Conservation (phyloP, 2,329 filamentous ascomycete genomes). For the Paraphoma sp. region DNA sequence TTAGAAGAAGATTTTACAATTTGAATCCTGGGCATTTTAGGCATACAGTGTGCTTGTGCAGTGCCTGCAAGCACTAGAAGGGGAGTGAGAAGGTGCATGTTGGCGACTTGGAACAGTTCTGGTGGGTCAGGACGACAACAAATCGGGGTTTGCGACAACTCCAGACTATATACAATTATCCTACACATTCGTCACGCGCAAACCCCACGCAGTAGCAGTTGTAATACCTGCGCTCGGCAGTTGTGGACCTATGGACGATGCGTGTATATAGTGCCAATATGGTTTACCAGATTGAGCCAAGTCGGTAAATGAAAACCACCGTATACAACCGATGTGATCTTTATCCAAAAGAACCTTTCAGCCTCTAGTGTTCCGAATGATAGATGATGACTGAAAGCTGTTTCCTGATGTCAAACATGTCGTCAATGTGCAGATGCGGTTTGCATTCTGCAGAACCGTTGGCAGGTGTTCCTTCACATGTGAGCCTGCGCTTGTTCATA, state of each 20-base stretch:
- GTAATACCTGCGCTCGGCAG: slow-evolving; percentile 1
- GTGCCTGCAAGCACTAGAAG: slow-evolving; percentile 20
- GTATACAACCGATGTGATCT: not conserved
- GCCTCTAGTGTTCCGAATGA: not conserved
- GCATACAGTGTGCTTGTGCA: slow-evolving; percentile 28
- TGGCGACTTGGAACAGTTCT: not conserved
- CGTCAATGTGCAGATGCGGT: no score
- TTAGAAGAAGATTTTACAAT: not conserved
- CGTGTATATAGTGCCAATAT: not conserved
- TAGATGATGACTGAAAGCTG: not conserved
- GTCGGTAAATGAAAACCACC: not conserved
- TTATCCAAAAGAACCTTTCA: not conserved
- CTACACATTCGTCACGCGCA: not conserved
- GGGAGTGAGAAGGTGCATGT: slow-evolving; percentile 1
- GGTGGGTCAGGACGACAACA: not conserved
- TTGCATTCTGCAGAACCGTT: no score
- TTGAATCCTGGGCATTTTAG: not conserved
- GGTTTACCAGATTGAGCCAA: not conserved
- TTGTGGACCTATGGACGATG: not conserved
- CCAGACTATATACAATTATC: not conserved
- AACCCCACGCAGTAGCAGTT: not conserved
- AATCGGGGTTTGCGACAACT: not conserved
- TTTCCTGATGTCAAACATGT: no score
- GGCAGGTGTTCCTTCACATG: no score
- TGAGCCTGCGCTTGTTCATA: no score